These are phyloP conservation scores for Globisporangium apiculatum DNA, from an alignment of 352 stramenopile species.

Conservation along the genomic window DNA sequence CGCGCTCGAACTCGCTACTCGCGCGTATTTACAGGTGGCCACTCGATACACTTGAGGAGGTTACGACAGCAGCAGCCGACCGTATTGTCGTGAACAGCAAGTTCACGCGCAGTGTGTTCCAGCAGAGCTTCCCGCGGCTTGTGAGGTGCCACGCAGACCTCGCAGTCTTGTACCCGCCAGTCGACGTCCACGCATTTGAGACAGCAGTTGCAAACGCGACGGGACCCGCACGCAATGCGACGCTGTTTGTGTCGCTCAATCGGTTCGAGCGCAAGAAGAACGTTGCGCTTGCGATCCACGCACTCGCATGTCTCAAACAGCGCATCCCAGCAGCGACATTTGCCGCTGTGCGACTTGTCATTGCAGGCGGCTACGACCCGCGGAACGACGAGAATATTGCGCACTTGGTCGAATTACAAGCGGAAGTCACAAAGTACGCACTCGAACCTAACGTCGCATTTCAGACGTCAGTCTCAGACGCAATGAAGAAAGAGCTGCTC, in stretches of 20 bases:
- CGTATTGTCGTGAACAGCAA: conserved; percentile 95
- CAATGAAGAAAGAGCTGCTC: conserved; percentile 84
- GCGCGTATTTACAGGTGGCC: conserved; percentile 87
- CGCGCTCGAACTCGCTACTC: conserved; percentile 45
- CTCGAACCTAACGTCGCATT: conserved; percentile 82
- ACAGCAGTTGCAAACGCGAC: conserved; percentile 13
- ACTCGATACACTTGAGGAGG: conserved; percentile 92
- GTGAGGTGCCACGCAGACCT: conserved; percentile 17
- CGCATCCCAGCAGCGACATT: conserved; percentile 32
- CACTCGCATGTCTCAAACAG: conserved; percentile 51
- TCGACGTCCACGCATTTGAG: conserved; percentile 80
- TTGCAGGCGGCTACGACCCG: conserved; percentile 95
- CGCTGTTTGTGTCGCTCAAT: conserved; percentile 95
- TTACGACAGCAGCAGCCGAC: conserved; percentile 89
- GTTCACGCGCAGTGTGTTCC: conserved; percentile 91
- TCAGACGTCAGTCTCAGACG: conserved; percentile 83
- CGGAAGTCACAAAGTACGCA: conserved; percentile 45
- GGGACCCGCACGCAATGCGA: conserved; percentile 27
- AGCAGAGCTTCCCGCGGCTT: conserved; percentile 81
- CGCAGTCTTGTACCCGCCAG: conserved; percentile 93
- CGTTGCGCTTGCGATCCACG: conserved; percentile 85
- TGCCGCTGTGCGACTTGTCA: conserved; percentile 76
- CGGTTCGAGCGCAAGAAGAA: conserved; percentile 99
- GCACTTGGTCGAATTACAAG: conserved; percentile 87
- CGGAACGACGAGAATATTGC: conserved; percentile 95